Evolutionary conservation across 1,284 basidiomycete genomes (phyloP).

Genomic region (Cutaneotrichosporon dermatis): DNA sequence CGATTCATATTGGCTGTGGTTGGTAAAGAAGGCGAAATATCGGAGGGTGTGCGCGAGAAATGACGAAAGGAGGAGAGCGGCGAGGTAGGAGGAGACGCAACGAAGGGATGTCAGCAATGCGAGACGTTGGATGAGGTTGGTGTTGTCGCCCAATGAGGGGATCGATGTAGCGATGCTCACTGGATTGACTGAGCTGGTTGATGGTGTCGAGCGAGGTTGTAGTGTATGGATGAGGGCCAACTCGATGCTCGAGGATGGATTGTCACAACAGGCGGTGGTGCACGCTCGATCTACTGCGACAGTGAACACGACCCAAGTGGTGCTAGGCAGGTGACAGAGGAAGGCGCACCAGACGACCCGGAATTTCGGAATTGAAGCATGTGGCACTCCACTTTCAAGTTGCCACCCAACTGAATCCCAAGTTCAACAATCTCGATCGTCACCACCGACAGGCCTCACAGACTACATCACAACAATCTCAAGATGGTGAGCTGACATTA

Average conservation of each 20-base stretch:
- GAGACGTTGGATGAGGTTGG: not conserved
- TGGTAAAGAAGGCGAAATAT: not conserved
- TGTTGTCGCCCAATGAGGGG: not conserved
- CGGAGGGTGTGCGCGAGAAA: not conserved
- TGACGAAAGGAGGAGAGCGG: not conserved
- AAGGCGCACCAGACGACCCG: not conserved
- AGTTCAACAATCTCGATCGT: not conserved
- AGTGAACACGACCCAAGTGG: no score
- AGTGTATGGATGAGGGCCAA: not conserved
- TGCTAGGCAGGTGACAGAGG: no score
- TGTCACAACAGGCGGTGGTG: no score
- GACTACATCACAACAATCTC: not conserved
- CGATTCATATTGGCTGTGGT: slow-evolving; percentile 18
- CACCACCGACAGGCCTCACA: no score
- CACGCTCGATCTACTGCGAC: no score
- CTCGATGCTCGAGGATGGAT: no score
- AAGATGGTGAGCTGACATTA: slow-evolving; percentile 5
- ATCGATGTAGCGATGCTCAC: not conserved
- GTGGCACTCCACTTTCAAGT: not conserved
- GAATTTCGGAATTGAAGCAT: not conserved
- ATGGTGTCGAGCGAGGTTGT: not conserved
- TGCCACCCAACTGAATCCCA: slow-evolving; percentile 5
- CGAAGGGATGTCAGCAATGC: not conserved
- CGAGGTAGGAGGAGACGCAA: not conserved
- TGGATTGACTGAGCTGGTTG: not conserved